Percentiles rank a stretch among this genome's conserved stretches.
These are phyloP conservation scores for Picea sitchensis DNA, from an alignment of 75 land plant species.

Conservation along the genomic window DNA sequence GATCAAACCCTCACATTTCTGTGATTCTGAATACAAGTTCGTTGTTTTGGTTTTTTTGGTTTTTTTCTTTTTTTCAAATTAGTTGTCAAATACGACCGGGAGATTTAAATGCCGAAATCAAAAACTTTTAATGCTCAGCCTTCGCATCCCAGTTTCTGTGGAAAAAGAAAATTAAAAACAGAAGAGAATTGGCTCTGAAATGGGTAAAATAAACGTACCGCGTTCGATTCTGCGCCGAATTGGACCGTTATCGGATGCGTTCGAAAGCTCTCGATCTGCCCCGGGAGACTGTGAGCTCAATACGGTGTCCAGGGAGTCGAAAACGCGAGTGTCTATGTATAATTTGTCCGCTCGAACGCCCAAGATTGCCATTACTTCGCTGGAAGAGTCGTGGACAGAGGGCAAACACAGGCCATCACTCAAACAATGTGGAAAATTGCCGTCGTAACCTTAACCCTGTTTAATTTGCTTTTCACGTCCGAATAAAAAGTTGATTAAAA, in stretches of 20 bases:
- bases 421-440: background rate
- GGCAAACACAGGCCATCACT: background rate
- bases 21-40: background rate
- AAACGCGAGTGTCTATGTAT: background rate
- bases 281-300: background rate
- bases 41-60: too few species aligned
- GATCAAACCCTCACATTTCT: background rate
- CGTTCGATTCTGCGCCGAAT: slow-evolving; percentile 1
- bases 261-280: slow-evolving; percentile 1
- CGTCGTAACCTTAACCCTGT: background rate
- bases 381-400: background rate
- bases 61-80: too few species aligned
- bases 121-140: too few species aligned
- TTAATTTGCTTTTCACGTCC: slow-evolving; percentile 8
- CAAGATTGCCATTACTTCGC: background rate
- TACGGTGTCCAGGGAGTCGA: background rate
- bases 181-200: background rate
- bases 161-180: background rate
- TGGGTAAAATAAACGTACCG: background rate
- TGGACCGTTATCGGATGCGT: background rate
- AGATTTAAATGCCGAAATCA: too few species aligned
- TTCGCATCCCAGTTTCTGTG: too few species aligned
- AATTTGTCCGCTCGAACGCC: too few species aligned
- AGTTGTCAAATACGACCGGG: too few species aligned
- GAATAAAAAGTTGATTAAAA: background rate